Evolutionary conservation across 2,329 filamentous ascomycete genomes (phyloP), one percentile per base, ranked within the genome.

Genomic region (Pezicula carpinea): DNA sequence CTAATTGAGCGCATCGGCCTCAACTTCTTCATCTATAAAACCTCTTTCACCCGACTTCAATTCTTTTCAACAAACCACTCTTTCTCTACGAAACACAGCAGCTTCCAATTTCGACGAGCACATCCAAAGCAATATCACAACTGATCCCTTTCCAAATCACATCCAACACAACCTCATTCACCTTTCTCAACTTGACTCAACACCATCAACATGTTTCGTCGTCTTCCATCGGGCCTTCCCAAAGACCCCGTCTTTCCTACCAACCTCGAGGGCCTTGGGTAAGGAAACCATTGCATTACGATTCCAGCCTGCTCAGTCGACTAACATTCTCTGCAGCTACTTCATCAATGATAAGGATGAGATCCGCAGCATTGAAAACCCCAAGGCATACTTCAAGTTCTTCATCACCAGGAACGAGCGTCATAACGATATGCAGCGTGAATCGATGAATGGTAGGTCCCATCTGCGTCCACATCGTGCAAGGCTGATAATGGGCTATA

Each of bases 261-360:
- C 0, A 72, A 87, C 57, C 71, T 97, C 22, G 69, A 80, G 49
- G 70, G 78, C 44, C 80, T 97, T 3, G 91, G 89, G 86, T 92
- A 70, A 58, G 74, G 26, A 8, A 5, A 14, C 3, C 10, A 38
- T 23, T 8, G 22, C 40, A 41, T 18, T 18, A 17, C 23, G 31
- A 15, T 14, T 17, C 22, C 33, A 46, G 43, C 42, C 51, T n/a
- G 51, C 14, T 52, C 26, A 40, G 47, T 31, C 14, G 5, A 10
- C 38, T 15, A 34, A 35, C 44, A 35, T 51, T 15, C 7, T 38
- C 36, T 44, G 18, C 17, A 91, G 89, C 36, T 95, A 90, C 67
- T 91, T 88, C 63, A 67, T 95, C 67, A 90, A 88, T 56, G 75
- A 83, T 0, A 66, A 82, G 0, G 88, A 92, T 55, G 81, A 92